Conservation (phyloP, 345 rosid species). For the Eucalyptus cloeziana region DNA sequence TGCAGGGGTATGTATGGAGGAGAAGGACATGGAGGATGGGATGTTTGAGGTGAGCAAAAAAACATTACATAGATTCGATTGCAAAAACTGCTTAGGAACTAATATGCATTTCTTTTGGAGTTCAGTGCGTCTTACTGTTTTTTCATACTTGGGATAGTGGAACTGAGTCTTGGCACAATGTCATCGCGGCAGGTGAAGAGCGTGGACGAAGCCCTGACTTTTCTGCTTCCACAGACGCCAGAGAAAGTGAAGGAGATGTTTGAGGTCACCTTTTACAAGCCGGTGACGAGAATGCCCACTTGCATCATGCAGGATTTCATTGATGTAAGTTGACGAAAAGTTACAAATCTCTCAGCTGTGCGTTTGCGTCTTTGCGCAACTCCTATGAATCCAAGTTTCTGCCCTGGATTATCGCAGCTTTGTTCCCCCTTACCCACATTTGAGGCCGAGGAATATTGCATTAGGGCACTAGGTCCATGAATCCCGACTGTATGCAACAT, state of each 20-base stretch:
- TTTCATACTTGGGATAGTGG: neutral
- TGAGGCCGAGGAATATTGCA: neutral
- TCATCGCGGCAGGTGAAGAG: neutral
- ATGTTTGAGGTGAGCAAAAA: neutral
- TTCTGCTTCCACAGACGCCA: constrained; percentile 2
- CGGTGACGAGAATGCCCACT: neutral
- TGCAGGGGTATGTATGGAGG: constrained; percentile 9
- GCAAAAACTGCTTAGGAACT: neutral
- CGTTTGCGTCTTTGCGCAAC: neutral
- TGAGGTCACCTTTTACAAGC: neutral
- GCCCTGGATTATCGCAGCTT: neutral
- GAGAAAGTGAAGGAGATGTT: neutral
- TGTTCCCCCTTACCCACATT: neutral
- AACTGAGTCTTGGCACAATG: neutral
- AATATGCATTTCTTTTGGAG: neutral
- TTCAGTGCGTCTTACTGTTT: neutral
- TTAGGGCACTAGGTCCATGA: neutral
- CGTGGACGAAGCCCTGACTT: neutral
- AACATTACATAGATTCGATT: neutral
- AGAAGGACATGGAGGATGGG: constrained; percentile 4
- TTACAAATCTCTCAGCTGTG: neutral
- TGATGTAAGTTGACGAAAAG: neutral
- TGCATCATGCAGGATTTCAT: neutral
- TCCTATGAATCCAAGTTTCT: neutral
- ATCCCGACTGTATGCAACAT: neutral